Evolutionary conservation across 2,329 filamentous ascomycete genomes (phyloP).

Genomic region (Penicillium sp.): DNA sequence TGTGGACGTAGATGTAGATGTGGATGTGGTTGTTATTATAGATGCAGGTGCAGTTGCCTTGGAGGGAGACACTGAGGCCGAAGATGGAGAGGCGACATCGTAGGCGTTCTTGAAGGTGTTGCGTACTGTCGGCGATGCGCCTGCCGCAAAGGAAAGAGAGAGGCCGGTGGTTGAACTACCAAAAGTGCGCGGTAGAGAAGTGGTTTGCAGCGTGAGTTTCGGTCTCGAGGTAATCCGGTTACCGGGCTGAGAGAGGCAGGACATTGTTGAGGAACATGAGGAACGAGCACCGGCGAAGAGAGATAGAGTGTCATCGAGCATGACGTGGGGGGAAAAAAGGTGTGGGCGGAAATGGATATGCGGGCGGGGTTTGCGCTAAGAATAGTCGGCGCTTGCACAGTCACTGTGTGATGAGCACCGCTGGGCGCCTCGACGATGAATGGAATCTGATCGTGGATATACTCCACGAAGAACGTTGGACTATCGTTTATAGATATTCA

Average conservation of each 20-base stretch:
- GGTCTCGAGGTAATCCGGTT: conserved; percentile 44
- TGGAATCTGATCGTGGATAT: too few species aligned
- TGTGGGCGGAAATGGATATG: not conserved
- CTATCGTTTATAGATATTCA: not conserved
- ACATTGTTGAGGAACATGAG: conserved; percentile 17
- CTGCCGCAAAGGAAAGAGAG: conserved; percentile 50
- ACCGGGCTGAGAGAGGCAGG: conserved; percentile 19
- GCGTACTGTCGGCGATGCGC: conserved; percentile 57
- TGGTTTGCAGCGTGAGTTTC: conserved; percentile 61
- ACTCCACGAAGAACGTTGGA: too few species aligned
- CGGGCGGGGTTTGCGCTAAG: conserved; percentile 18
- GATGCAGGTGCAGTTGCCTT: conserved; percentile 10
- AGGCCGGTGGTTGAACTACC: conserved; percentile 54
- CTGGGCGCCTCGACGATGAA: not conserved
- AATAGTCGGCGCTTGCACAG: conserved; percentile 21
- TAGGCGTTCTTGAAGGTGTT: conserved; percentile 64
- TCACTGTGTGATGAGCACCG: conserved; percentile 1
- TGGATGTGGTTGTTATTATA: not conserved
- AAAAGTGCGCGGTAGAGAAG: conserved; percentile 50
- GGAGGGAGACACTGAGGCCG: conserved; percentile 38
- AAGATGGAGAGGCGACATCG: conserved; percentile 42
- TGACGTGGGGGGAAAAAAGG: not conserved
- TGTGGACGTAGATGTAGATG: conserved; percentile 7
- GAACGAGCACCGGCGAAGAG: conserved; percentile 7
- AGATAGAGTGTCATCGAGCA: conserved; percentile 10